These are phyloP conservation scores for Avena eriantha DNA, from an alignment of 176 grass and related monocot genomes.

Conservation along the genomic window DNA sequence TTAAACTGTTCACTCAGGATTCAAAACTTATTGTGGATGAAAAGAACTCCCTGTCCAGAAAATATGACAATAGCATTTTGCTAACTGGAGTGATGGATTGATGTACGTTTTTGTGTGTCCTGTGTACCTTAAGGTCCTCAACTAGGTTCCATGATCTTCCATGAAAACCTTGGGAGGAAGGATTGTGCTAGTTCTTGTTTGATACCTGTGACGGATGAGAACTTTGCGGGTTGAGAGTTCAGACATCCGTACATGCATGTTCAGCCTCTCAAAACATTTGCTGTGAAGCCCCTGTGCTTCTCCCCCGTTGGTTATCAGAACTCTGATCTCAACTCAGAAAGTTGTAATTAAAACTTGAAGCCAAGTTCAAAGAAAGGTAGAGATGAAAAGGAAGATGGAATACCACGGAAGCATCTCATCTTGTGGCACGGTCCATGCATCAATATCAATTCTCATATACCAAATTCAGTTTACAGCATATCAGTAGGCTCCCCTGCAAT, in stretches of 20 bases:
- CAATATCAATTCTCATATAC: background rate
- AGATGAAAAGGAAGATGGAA: background rate
- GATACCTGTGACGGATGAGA: background rate
- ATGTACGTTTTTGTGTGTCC: background rate
- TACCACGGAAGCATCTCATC: background rate
- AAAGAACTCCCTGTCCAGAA: background rate
- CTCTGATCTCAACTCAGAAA: background rate
- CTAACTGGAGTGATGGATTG: background rate
- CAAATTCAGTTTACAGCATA: conserved; percentile 5
- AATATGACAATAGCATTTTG: background rate
- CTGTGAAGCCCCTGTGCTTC: background rate
- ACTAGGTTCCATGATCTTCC: background rate
- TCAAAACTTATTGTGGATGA: background rate
- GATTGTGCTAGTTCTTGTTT: background rate
- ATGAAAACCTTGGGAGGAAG: background rate
- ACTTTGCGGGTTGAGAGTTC: background rate
- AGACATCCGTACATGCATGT: background rate
- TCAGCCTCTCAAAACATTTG: background rate
- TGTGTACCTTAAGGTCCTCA: background rate
- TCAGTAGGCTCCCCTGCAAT: background rate
- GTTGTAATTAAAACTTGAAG: background rate
- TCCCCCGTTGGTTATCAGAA: background rate
- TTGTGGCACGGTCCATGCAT: background rate
- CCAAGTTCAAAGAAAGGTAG: background rate
- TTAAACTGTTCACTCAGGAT: background rate